Evolutionary conservation across 2,329 filamentous ascomycete genomes (phyloP).

Genomic region (Chalara sp.): DNA sequence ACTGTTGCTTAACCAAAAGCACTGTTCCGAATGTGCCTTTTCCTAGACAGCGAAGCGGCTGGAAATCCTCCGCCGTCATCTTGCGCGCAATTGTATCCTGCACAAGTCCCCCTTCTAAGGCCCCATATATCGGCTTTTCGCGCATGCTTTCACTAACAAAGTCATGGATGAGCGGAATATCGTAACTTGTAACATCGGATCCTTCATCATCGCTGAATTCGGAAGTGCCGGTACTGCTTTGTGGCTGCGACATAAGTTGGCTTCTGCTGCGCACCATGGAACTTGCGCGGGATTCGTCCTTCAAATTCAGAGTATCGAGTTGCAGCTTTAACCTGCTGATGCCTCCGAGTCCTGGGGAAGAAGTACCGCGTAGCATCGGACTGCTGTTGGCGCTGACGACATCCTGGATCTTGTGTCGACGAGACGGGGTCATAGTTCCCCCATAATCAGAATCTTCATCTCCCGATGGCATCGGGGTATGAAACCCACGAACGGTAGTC

Average conservation of each 20-base stretch:
- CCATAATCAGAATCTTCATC: conserved; percentile 49
- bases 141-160: conserved; percentile 65
- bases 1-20: conserved; percentile 80
- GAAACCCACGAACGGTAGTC: conserved; percentile 27
- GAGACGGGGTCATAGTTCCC: conserved; percentile 32
- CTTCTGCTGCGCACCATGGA: conserved; percentile 49
- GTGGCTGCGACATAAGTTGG: conserved; percentile 52
- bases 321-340: conserved; percentile 79
- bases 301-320: conserved; percentile 70
- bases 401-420: conserved; percentile 29
- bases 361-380: conserved; percentile 45
- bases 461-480: conserved; percentile 34
- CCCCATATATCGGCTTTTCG: conserved; percentile 30
- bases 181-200: conserved; percentile 75
- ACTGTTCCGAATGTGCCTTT: conserved; percentile 97
- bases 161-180: conserved; percentile 77
- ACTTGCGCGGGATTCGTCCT: conserved; percentile 44
- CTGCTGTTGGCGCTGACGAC: conserved; percentile 50
- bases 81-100: conserved; percentile 53
- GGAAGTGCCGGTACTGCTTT: conserved; percentile 30
- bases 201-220: conserved; percentile 50
- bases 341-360: conserved; percentile 51
- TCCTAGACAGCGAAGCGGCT: conserved; percentile 83
- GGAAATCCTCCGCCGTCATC: conserved; percentile 88
- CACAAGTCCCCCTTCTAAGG: conserved; percentile 46